A percentile compares a stretch with the other conserved stretches of the same genome.
Evolutionary conservation across 306 rosid species (phyloP).

Genomic region (Cicer yamashitae): DNA sequence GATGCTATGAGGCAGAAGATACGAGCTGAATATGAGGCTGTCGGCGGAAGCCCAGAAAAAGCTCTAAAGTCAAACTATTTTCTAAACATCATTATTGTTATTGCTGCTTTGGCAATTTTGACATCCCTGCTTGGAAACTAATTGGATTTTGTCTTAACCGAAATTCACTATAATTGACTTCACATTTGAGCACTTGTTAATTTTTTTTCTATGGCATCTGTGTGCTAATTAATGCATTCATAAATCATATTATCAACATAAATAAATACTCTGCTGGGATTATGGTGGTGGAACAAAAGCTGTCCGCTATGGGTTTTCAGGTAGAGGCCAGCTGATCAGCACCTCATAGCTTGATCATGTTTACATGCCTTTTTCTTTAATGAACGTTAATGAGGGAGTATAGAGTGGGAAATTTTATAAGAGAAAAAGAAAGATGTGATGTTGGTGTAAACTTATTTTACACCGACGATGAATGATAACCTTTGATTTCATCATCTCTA

Average conservation of each 20-base stretch:
- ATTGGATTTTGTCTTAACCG: slow-evolving; percentile 29
- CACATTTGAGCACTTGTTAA: slow-evolving; percentile 29
- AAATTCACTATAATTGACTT: slow-evolving; percentile 38
- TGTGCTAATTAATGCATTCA: slow-evolving; percentile 4
- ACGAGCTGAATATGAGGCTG: slow-evolving; percentile 77
- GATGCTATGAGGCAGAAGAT: slow-evolving; percentile 84
- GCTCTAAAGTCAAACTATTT: slow-evolving; percentile 79
- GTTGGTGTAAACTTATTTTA: too few species aligned
- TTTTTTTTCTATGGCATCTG: slow-evolving; percentile 1
- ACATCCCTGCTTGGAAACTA: slow-evolving; percentile 80
- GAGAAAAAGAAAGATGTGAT: too few species aligned
- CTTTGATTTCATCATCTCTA: too few species aligned
- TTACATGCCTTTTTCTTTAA: not conserved
- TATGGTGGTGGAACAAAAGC: slow-evolving; percentile 19
- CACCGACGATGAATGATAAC: too few species aligned
- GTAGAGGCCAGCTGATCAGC: slow-evolving; percentile 1
- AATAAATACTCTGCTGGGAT: not conserved
- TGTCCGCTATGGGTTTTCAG: slow-evolving; percentile 6
- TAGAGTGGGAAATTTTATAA: not conserved
- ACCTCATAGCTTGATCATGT: not conserved
- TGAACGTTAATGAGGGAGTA: not conserved
- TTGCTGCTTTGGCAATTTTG: slow-evolving; percentile 83
- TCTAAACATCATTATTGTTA: slow-evolving; percentile 70
- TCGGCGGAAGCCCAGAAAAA: slow-evolving; percentile 95
- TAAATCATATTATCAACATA: slow-evolving; percentile 14